phyloP scores from a whole-genome alignment of 805 yeast species.

The Metschnikowia lachancei region DNA sequence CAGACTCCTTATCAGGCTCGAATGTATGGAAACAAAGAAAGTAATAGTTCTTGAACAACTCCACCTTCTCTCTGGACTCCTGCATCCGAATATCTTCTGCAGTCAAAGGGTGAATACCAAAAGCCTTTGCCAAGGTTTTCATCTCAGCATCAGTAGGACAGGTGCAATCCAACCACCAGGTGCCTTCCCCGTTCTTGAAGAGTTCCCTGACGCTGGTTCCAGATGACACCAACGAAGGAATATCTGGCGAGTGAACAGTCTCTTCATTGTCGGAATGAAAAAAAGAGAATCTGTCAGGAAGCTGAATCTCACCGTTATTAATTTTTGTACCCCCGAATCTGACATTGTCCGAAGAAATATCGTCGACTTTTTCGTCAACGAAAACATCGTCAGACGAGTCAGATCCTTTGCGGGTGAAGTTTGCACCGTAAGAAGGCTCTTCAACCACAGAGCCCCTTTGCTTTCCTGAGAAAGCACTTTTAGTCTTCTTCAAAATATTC shows the following conservation, averaged over 20 bases:
- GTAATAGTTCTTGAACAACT: conserved; percentile 82
- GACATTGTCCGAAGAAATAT: conserved; percentile 32
- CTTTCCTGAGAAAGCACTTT: conserved; percentile 2
- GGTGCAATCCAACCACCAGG: conserved; percentile 95
- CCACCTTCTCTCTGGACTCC: conserved; percentile 96
- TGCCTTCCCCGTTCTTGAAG: conserved; percentile 67
- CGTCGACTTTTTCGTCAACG: conserved; percentile 22
- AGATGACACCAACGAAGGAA: conserved; percentile 69
- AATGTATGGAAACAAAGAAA: conserved; percentile 97
- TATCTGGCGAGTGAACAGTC: conserved; percentile 85
- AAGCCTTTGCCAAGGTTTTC: conserved; percentile 87
- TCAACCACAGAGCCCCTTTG: neutral
- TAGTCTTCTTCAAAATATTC: conserved; percentile 25
- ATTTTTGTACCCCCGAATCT: conserved; percentile 40
- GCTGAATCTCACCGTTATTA: conserved; percentile 26
- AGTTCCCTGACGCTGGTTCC: conserved; percentile 65
- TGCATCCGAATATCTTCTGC: conserved; percentile 96
- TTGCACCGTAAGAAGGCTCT: neutral
- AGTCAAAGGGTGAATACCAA: conserved; percentile 96
- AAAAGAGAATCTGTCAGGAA: conserved; percentile 80
- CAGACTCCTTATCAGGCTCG: conserved; percentile 77
- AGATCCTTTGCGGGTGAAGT: conserved; percentile 13
- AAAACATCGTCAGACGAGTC: conserved; percentile 26
- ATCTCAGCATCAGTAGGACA: conserved; percentile 95
- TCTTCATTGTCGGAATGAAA: conserved; percentile 80